Evolutionary conservation across 352 stramenopile species (phyloP), one percentile per base, ranked within the genome.

Genomic region (Globisporangium takayamanum): DNA sequence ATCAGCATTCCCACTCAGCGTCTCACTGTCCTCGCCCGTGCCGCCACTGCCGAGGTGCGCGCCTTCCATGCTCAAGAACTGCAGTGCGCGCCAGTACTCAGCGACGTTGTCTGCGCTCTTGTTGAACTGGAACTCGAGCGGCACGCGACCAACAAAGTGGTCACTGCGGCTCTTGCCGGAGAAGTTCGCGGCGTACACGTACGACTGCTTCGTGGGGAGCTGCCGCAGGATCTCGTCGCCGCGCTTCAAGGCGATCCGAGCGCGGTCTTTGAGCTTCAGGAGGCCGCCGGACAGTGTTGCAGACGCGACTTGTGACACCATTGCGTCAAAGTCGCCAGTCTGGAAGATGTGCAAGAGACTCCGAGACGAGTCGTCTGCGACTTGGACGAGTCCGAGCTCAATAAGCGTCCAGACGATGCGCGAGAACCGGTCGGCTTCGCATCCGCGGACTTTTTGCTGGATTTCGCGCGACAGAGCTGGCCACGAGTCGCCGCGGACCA

Each of bases 221-320:
- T 69, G 61, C 15, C 74, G 72, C 7, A 92, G 60, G 10, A 86
- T 55, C n/a, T 62, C 83, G 50, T 66, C 66, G 12, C 83, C 83
- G 51, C 73, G 72, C 41, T 80, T 86, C 14, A 92, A 52, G 22
- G 65, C 66, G 41, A 92, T 89, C 22, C 60, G 65, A 50, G 67
- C 75, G 45, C 56, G 67, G 20, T 73, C 56, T 42, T 80, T 84
- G 39, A 89, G 62, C 57, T 68, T 64, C 47, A 92, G 87, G 11
- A 89, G 48, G 6, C 82, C 82, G 25, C 82, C 82, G 0, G 82
- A 88, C 16, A 92, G 62, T 1, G 82, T 89, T 14, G 80, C 78
- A 57, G 85, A 89, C 11, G 82, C 82, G 7, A 92, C 79, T 46
- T 85, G 77, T 5, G 82, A 92, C 56, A 92, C 81, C 42, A 85